These are phyloP conservation scores for Sporothrix pseudoabietina DNA, from an alignment of 2,329 filamentous ascomycete species.

Conservation along the genomic window DNA sequence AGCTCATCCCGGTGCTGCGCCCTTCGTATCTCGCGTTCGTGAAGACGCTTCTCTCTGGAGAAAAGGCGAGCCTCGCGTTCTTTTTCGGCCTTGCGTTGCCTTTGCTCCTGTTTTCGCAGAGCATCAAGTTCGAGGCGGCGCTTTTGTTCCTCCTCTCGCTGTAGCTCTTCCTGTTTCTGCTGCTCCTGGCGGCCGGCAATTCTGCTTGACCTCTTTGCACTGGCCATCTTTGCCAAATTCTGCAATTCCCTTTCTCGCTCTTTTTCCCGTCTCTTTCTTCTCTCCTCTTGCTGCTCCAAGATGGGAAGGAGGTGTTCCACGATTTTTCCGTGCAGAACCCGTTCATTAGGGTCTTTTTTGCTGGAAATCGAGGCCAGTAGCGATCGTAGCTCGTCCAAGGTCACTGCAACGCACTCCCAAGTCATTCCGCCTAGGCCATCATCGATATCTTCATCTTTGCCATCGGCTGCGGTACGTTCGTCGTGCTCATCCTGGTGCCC, in stretches of 20 bases:
- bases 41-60: conserved; percentile 82
- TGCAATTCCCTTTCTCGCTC: conserved; percentile 76
- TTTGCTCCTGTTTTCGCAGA: conserved; percentile 67
- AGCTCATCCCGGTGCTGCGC: conserved; percentile 84
- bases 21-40: conserved; percentile 81
- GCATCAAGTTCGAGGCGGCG: conserved; percentile 64
- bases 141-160: conserved; percentile 69
- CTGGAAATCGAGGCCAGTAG: conserved; percentile 73
- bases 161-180: conserved; percentile 72
- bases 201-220: conserved; percentile 88
- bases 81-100: conserved; percentile 61
- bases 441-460: conserved; percentile 43
- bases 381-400: conserved; percentile 71
- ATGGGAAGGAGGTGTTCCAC: conserved; percentile 79
- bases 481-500: conserved; percentile 34
- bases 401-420: conserved; percentile 91
- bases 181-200: conserved; percentile 80
- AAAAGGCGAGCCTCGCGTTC: conserved; percentile 78
- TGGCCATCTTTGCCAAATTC: conserved; percentile 83
- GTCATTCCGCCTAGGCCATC: conserved; percentile 73
- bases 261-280: conserved; percentile 68
- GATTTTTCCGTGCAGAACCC: conserved; percentile 70
- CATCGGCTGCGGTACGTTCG: conserved; percentile 41
- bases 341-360: conserved; percentile 83
- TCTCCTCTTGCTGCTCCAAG: conserved; percentile 75